Percentiles rank a stretch among this genome's conserved stretches.
phyloP scores from a whole-genome alignment of 306 rosid genomes.

The Vachellia pachyceras region DNA sequence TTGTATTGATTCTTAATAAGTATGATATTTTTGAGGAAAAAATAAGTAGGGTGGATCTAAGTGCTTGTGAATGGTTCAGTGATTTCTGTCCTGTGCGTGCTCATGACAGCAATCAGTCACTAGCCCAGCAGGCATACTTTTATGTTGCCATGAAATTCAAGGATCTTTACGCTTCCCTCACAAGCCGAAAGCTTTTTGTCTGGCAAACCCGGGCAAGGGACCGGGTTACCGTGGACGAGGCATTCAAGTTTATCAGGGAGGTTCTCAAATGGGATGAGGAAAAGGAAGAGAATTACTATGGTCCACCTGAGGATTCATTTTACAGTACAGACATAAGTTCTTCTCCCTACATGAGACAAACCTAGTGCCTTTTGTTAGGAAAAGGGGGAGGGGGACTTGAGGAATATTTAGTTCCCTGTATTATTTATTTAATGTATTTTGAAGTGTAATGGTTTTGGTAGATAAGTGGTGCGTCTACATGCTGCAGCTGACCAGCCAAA shows the following conservation, averaged over 20 bases:
- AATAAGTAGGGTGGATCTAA: constrained; percentile 58
- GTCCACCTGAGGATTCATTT: constrained; percentile 90
- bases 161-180: constrained; percentile 82
- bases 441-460: constrained; percentile 44
- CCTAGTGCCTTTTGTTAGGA: constrained; percentile 40
- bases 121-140: constrained; percentile 91
- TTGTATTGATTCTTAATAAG: constrained; percentile 81
- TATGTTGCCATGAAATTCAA: constrained; percentile 95
- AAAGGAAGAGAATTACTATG: constrained; percentile 76
- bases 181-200: constrained; percentile 74
- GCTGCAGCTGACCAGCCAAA: not conserved
- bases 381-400: not conserved
- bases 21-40: constrained; percentile 85
- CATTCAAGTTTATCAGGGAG: constrained; percentile 89
- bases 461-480: constrained; percentile 35
- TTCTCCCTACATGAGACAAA: constrained; percentile 77
- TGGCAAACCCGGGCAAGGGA: constrained; percentile 93
- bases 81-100: constrained; percentile 76
- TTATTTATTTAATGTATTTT: constrained; percentile 32
- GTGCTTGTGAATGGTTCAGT: constrained; percentile 82
- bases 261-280: constrained; percentile 97
- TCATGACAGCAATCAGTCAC: constrained; percentile 67
- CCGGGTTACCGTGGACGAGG: constrained; percentile 74
- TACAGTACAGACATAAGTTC: constrained; percentile 93
- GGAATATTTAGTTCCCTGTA: constrained; percentile 37